Conservation (phyloP, 1,284 basidiomycete species). For the Trametes sp. region DNA sequence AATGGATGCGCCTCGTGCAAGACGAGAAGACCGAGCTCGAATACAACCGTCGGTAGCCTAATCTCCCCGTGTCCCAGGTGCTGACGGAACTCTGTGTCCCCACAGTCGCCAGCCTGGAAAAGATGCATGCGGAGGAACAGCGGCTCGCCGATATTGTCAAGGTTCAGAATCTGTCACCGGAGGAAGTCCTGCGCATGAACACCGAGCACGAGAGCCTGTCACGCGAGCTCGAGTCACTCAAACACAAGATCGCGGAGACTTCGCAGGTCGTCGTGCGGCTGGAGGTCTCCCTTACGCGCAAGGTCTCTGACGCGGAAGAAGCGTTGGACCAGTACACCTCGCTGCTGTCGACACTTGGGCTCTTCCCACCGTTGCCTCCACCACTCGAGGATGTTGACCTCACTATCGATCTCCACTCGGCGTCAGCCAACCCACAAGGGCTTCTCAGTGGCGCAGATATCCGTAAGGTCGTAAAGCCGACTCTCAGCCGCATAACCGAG, state of each 20-base stretch:
- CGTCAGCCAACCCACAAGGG: slow-evolving; percentile 68
- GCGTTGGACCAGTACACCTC: slow-evolving; percentile 78
- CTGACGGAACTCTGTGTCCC: slow-evolving; percentile 7
- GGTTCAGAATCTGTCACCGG: slow-evolving; percentile 83
- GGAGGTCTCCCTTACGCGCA: slow-evolving; percentile 81
- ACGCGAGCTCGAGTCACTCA: slow-evolving; percentile 77
- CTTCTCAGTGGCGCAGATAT: slow-evolving; percentile 72
- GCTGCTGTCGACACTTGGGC: slow-evolving; percentile 73
- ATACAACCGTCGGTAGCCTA: slow-evolving; percentile 51
- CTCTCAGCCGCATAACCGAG: slow-evolving; percentile 73
- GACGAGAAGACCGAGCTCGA: slow-evolving; percentile 69
- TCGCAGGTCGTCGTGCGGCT: slow-evolving; percentile 74
- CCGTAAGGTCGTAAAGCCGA: slow-evolving; percentile 73
- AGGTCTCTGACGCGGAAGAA: slow-evolving; percentile 80
- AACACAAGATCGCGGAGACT: slow-evolving; percentile 75
- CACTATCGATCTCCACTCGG: slow-evolving; percentile 77
- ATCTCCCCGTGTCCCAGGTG: slow-evolving; percentile 1
- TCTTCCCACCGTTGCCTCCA: slow-evolving; percentile 73
- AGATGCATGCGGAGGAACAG: slow-evolving; percentile 67
- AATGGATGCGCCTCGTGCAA: slow-evolving; percentile 66
- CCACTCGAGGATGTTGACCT: slow-evolving; percentile 76
- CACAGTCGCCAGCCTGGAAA: slow-evolving; percentile 64
- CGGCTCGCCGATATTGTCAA: slow-evolving; percentile 72
- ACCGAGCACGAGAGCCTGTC: slow-evolving; percentile 80
- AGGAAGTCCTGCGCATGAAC: slow-evolving; percentile 89